These are phyloP conservation scores for Yamadazyma scolyti DNA, from an alignment of 805 yeast species.

Conservation along the genomic window DNA sequence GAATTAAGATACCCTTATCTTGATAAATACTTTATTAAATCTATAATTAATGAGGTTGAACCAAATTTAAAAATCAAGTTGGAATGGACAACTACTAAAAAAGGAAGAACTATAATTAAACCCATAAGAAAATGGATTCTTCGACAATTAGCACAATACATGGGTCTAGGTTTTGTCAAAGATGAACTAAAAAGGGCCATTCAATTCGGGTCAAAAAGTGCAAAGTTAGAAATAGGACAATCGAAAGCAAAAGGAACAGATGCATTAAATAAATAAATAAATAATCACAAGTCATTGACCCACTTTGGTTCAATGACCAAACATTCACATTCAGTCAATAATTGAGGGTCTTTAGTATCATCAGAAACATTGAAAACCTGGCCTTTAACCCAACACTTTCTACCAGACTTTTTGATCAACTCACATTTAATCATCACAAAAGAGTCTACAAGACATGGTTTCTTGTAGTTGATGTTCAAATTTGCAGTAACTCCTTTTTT, in stretches of 20 bases:
- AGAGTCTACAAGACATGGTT: slow-evolving; percentile 31
- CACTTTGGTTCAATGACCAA: slow-evolving; percentile 41
- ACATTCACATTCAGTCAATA: slow-evolving; percentile 35
- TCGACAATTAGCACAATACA: slow-evolving; percentile 53
- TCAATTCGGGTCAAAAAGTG: slow-evolving; percentile 94
- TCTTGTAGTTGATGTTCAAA: slow-evolving; percentile 36
- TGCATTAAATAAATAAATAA: slow-evolving; percentile 4
- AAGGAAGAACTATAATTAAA: slow-evolving; percentile 17
- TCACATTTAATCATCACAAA: slow-evolving; percentile 32
- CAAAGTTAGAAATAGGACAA: slow-evolving; percentile 83
- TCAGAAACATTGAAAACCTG: slow-evolving; percentile 23
- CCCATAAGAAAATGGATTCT: slow-evolving; percentile 51
- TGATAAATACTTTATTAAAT: slow-evolving; percentile 56
- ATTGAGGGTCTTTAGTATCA: slow-evolving; percentile 12
- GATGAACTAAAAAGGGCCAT: slow-evolving; percentile 88
- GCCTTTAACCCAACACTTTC: slow-evolving; percentile 40
- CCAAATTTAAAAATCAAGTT: slow-evolving; percentile 41
- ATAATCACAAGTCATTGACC: slow-evolving; percentile 25
- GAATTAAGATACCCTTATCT: slow-evolving; percentile 88
- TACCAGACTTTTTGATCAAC: slow-evolving; percentile 27
- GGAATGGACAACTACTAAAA: slow-evolving; percentile 25
- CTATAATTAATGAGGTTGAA: slow-evolving; percentile 45
- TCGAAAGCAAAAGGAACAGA: slow-evolving; percentile 79
- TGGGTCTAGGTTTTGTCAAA: slow-evolving; percentile 51
- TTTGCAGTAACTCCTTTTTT: slow-evolving; percentile 42